phyloP scores from a whole-genome alignment of 768 basidiomycete genomes.

The Paxillus rubicundulus region DNA sequence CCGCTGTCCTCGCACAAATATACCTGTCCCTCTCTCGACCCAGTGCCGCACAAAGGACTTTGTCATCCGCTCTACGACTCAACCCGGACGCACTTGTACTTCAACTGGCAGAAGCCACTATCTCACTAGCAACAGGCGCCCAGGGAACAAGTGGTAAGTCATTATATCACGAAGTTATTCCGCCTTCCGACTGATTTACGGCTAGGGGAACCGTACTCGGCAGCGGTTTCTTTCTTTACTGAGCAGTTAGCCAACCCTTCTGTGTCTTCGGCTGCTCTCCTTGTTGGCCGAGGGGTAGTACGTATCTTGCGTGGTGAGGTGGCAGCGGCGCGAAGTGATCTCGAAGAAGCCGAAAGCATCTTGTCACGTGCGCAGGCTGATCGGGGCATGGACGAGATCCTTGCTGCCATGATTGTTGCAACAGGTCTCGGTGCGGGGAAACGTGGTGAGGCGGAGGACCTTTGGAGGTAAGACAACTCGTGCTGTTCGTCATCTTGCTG shows the following conservation, averaged over 20 bases:
- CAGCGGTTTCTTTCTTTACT: conserved; percentile 64
- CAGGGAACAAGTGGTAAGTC: conserved; percentile 50
- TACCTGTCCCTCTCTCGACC: conserved; percentile 88
- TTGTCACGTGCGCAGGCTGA: conserved; percentile 45
- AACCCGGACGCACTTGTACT: conserved; percentile 89
- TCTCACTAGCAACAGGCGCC: conserved; percentile 71
- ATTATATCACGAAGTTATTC: conserved; percentile 28
- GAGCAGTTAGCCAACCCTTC: conserved; percentile 84
- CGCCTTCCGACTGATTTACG: background rate
- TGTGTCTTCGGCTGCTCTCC: conserved; percentile 65
- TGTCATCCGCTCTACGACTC: conserved; percentile 78
- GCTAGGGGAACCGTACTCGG: conserved; percentile 34
- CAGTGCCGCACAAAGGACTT: conserved; percentile 84
- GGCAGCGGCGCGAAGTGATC: conserved; percentile 71
- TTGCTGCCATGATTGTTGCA: conserved; percentile 66
- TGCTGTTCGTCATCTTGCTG: conserved; percentile 1
- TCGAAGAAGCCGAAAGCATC: conserved; percentile 58
- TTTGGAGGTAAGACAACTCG: conserved; percentile 57
- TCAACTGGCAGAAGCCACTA: conserved; percentile 84
- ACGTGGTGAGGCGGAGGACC: conserved; percentile 59
- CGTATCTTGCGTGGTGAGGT: conserved; percentile 77
- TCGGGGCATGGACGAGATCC: conserved; percentile 54
- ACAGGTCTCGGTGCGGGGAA: conserved; percentile 57
- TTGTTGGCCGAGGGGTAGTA: conserved; percentile 77
- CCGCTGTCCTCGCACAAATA: conserved; percentile 79